Conservation (phyloP, 2,329 filamentous ascomycete genomes). For the Talaromyces amestolkiae region DNA sequence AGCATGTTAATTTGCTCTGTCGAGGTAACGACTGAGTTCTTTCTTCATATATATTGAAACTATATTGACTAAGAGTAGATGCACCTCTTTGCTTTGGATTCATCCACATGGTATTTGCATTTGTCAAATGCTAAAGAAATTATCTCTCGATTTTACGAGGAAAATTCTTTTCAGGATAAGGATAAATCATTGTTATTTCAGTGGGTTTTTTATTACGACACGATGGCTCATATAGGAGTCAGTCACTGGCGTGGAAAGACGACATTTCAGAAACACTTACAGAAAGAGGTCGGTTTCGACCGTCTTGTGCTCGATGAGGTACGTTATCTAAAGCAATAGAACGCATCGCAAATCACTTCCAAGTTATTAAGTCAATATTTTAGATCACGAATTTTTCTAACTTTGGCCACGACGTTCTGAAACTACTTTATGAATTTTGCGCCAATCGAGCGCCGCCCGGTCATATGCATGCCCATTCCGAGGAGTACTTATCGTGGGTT, state of each 20-base stretch:
- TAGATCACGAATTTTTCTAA: not conserved
- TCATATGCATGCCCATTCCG: conserved; percentile 1
- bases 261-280: conserved; percentile 1
- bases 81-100: not conserved
- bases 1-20: conserved; percentile 11
- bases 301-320: not conserved
- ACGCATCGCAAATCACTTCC: not conserved
- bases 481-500: conserved; percentile 3
- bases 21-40: not conserved
- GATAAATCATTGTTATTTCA: conserved; percentile 1
- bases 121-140: conserved; percentile 9
- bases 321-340: not conserved
- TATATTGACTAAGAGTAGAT: not conserved
- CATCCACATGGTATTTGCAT: conserved; percentile 3
- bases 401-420: conserved; percentile 5
- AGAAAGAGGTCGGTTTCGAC: not conserved
- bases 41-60: not conserved
- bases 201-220: conserved; percentile 11
- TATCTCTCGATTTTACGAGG: not conserved
- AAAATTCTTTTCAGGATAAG: not conserved
- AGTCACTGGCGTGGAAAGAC: conserved; percentile 2
- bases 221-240: conserved; percentile 5
- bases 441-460: not conserved
- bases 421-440: conserved; percentile 1
- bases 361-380: not conserved